phyloP scores from a whole-genome alignment of 176 grass and related monocot species.

The Paspalum vaginatum region DNA sequence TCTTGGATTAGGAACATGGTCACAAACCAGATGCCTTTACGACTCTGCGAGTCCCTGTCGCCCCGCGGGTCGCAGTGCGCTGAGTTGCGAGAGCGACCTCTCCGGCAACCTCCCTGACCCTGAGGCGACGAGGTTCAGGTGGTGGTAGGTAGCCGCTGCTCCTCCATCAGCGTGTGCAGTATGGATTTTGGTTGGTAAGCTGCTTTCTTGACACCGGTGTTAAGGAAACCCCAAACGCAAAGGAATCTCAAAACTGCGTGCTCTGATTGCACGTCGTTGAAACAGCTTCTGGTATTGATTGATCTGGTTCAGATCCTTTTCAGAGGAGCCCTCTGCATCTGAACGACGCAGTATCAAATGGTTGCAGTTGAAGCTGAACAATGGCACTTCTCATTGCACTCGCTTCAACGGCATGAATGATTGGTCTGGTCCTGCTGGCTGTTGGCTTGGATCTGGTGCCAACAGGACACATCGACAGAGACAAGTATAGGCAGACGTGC shows the following conservation, averaged over 20 bases:
- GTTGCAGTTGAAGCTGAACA: neutral
- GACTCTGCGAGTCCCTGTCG: neutral
- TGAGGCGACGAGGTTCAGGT: slow-evolving; percentile 25
- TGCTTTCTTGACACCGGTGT: slow-evolving; percentile 43
- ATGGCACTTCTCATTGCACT: neutral
- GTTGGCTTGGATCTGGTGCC: neutral
- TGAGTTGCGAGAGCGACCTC: slow-evolving; percentile 41
- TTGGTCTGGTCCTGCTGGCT: neutral
- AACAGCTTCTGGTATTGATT: neutral
- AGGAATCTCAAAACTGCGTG: neutral
- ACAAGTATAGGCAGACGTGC: neutral
- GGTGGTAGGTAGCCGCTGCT: slow-evolving; percentile 26
- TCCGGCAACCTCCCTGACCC: neutral
- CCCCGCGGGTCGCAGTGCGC: neutral
- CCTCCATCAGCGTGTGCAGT: neutral
- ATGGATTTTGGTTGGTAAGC: slow-evolving; percentile 29
- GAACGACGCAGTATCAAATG: neutral
- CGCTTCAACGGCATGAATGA: neutral
- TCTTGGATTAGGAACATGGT: neutral
- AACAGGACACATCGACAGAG: neutral
- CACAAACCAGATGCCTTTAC: slow-evolving; percentile 15
- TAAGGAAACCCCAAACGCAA: neutral
- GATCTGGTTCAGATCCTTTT: neutral
- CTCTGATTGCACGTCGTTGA: slow-evolving; percentile 1
- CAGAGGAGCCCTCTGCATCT: neutral